Evolutionary conservation across 441 rosid genomes (phyloP).

Genomic region (Populus hybrid): DNA sequence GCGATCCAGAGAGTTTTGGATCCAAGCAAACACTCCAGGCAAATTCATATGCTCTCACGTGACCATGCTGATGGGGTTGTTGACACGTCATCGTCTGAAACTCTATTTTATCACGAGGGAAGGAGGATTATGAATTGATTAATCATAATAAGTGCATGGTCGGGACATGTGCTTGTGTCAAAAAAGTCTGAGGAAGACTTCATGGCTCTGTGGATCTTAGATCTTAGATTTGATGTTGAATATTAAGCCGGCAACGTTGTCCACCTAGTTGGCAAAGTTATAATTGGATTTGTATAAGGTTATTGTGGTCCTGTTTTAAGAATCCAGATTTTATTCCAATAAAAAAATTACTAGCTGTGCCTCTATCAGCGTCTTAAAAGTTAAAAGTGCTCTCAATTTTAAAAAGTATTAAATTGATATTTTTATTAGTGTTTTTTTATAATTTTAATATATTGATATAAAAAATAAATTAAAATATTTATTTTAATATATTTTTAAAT

Average conservation of each 20-base stretch:
- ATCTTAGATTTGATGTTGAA: slow-evolving; percentile 19
- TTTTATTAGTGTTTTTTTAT: too few species aligned
- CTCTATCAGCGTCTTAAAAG: too few species aligned
- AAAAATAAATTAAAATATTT: too few species aligned
- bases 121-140: not conserved
- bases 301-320: not conserved
- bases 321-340: too few species aligned
- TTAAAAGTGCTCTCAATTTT: too few species aligned
- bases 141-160: not conserved
- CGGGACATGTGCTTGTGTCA: slow-evolving; percentile 8
- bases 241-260: slow-evolving; percentile 6
- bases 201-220: slow-evolving; percentile 11
- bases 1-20: slow-evolving; percentile 13
- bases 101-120: not conserved
- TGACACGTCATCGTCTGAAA: slow-evolving; percentile 6
- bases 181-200: not conserved
- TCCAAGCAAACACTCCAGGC: slow-evolving; percentile 5
- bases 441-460: too few species aligned
- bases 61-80: slow-evolving; percentile 1
- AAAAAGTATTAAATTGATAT: too few species aligned
- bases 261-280: not conserved
- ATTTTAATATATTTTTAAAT: too few species aligned
- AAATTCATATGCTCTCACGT: not conserved
- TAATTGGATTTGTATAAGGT: slow-evolving; percentile 7
- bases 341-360: too few species aligned